Conservation (phyloP, 2,329 filamentous ascomycete species). For the Diaporthe vexans region DNA sequence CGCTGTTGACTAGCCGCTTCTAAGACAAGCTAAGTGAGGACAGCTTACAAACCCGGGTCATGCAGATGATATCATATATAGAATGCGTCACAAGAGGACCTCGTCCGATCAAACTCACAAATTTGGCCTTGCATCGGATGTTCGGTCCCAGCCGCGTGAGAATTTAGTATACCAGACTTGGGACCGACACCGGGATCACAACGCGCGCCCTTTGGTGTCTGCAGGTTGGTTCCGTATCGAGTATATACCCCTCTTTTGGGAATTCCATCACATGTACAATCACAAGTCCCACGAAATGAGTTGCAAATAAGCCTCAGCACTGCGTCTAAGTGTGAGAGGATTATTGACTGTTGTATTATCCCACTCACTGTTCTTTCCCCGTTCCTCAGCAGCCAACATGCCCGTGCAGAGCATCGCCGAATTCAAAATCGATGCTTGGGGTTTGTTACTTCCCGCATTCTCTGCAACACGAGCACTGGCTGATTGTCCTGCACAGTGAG, state of each 20-base stretch:
- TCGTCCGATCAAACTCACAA: not conserved
- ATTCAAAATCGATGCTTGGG: slow-evolving; percentile 26
- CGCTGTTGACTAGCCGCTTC: not conserved
- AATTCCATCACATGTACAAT: not conserved
- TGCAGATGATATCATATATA: not conserved
- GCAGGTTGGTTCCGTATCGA: not conserved
- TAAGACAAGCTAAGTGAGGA: not conserved
- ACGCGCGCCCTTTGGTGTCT: slow-evolving; percentile 9
- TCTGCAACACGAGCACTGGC: not conserved
- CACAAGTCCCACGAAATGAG: not conserved
- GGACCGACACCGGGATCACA: slow-evolving; percentile 16
- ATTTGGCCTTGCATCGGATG: not conserved
- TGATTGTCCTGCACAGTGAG: not conserved
- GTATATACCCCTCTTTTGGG: slow-evolving; percentile 1
- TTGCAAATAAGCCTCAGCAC: not conserved
- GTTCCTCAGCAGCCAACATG: not conserved
- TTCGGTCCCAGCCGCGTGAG: not conserved
- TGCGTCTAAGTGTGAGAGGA: not conserved
- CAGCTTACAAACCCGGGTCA: not conserved
- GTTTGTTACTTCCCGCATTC: not conserved
- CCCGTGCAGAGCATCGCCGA: slow-evolving; percentile 5
- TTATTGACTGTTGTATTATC: not conserved
- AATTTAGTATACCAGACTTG: not conserved
- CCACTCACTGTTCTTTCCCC: not conserved
- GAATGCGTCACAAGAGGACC: not conserved